phyloP scores from a whole-genome alignment of 1,284 basidiomycete genomes.

The Ganoderma leucocontextum region DNA sequence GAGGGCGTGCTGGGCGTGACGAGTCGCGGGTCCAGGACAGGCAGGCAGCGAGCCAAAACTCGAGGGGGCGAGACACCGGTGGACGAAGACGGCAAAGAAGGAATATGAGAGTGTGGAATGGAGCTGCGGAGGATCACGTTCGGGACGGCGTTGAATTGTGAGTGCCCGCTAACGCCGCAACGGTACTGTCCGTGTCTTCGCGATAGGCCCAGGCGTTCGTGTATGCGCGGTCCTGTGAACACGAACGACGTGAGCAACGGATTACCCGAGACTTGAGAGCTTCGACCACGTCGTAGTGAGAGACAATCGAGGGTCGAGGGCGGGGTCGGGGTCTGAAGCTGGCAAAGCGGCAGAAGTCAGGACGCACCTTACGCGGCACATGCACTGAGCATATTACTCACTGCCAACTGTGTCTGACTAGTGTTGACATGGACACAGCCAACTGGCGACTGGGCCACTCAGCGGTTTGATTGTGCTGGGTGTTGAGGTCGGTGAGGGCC shows the following conservation, averaged over 20 bases:
- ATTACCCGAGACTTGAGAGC: not conserved
- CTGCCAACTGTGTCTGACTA: not conserved
- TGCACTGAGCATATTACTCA: not conserved
- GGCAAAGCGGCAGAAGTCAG: not conserved
- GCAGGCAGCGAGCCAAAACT: not conserved
- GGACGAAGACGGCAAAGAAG: not conserved
- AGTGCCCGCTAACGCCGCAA: slow-evolving; percentile 20
- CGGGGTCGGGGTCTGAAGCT: not conserved
- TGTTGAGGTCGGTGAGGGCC: slow-evolving; percentile 2
- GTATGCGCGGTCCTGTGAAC: slow-evolving; percentile 2
- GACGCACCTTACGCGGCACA: not conserved
- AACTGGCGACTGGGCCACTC: slow-evolving; percentile 3
- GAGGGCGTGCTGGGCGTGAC: slow-evolving; percentile 6
- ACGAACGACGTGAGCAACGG: slow-evolving; percentile 4
- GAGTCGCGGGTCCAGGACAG: not conserved
- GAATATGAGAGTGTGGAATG: slow-evolving; percentile 2
- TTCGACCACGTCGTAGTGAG: slow-evolving; percentile 1
- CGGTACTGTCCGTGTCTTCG: slow-evolving; percentile 2
- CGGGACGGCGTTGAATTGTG: slow-evolving; percentile 4
- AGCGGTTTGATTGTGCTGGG: slow-evolving; percentile 12
- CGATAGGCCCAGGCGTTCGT: slow-evolving; percentile 2
- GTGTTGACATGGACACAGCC: not conserved
- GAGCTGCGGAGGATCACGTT: slow-evolving; percentile 1
- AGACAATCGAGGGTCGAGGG: not conserved
- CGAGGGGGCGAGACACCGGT: slow-evolving; percentile 1